Percentiles rank a stretch among this genome's conserved stretches.
These are phyloP conservation scores for Betula pendula DNA, from an alignment of 306 rosid genomes.

Conservation along the genomic window DNA sequence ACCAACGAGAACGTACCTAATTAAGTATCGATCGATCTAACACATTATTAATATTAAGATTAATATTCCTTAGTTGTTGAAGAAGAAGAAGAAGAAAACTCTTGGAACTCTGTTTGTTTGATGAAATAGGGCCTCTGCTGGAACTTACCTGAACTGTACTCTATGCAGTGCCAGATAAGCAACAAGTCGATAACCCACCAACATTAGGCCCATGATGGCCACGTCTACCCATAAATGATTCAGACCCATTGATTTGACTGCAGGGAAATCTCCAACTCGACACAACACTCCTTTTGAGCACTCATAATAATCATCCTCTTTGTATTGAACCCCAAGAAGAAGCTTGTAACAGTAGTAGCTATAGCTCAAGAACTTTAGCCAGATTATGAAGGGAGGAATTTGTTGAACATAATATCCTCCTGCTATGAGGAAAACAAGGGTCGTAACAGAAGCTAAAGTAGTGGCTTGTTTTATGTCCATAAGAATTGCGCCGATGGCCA, in stretches of 20 bases:
- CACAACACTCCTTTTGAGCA: constrained; percentile 72
- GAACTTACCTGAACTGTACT: constrained; percentile 58
- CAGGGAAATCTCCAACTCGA: constrained; percentile 70
- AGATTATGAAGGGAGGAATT: constrained; percentile 85
- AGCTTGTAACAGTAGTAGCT: constrained; percentile 97
- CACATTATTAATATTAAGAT: constrained; percentile 18
- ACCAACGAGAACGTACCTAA: constrained; percentile 33
- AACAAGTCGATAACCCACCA: constrained; percentile 77
- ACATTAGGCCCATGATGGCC: constrained; percentile 76
- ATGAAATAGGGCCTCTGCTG: constrained; percentile 20
- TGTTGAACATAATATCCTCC: constrained; percentile 95
- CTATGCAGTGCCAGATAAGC: constrained; percentile 85
- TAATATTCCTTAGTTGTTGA: constrained; percentile 48
- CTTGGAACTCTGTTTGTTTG: constrained; percentile 42
- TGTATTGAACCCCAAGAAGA: constrained; percentile 85
- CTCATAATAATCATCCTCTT: constrained; percentile 67
- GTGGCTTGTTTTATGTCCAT: constrained; percentile 97
- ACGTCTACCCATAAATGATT: constrained; percentile 80
- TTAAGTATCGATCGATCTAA: constrained; percentile 3
- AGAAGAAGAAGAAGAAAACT: constrained; percentile 50
- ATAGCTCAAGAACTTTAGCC: constrained; percentile 93
- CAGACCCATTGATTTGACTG: constrained; percentile 77
- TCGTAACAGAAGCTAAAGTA: constrained; percentile 91
- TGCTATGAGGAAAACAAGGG: constrained; percentile 93
- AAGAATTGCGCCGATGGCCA: constrained; percentile 90